phyloP scores from a whole-genome alignment of 257 asterid species.

The Gentiana macrophylla region DNA sequence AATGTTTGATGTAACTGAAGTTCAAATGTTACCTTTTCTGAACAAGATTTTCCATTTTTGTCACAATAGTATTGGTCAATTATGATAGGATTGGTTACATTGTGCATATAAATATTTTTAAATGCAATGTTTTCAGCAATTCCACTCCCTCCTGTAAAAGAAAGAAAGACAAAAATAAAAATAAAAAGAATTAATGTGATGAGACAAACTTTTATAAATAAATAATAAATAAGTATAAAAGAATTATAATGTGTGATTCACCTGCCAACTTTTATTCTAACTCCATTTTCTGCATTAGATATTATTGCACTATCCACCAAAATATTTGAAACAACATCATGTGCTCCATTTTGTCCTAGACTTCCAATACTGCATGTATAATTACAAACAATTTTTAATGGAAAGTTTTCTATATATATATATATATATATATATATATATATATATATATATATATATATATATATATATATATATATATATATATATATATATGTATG shows the following conservation, averaged over 20 bases:
- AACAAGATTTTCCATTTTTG: slow-evolving; percentile 30
- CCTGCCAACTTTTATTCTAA: slow-evolving; percentile 96
- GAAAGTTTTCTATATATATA: neutral
- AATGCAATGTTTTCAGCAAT: slow-evolving; percentile 55
- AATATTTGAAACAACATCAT: slow-evolving; percentile 52
- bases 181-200: no score
- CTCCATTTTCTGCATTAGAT: slow-evolving; percentile 85
- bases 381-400: neutral
- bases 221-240: neutral
- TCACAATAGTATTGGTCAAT: slow-evolving; percentile 82
- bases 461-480: no score
- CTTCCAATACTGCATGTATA: slow-evolving; percentile 71
- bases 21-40: slow-evolving; percentile 32
- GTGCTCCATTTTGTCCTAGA: slow-evolving; percentile 53
- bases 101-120: slow-evolving; percentile 48
- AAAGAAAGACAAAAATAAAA: neutral
- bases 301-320: slow-evolving; percentile 44
- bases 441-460: no score
- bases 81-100: slow-evolving; percentile 77
- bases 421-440: no score
- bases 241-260: slow-evolving; percentile 3
- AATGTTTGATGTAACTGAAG: no score
- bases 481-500: no score
- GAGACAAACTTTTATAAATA: no score
- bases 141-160: slow-evolving; percentile 67